phyloP scores from a whole-genome alignment of 352 stramenopile species.

The Phytophthora pluvialis region DNA sequence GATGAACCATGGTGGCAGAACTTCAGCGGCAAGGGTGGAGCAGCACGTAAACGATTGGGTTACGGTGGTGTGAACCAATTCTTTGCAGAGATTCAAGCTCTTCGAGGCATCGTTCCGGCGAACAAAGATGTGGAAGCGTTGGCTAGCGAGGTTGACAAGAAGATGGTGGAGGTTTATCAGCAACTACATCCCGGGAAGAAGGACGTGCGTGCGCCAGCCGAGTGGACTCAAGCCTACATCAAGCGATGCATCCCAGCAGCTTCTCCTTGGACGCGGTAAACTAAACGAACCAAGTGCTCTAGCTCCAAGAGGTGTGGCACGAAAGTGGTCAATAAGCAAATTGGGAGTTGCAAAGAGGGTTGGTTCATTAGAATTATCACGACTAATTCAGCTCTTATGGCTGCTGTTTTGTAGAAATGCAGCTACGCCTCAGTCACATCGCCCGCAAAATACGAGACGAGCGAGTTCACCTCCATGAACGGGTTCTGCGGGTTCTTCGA shows the following conservation, averaged over 20 bases:
- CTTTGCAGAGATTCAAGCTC: constrained; percentile 62
- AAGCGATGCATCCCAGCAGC: constrained; percentile 23
- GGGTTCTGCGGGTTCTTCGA: constrained; percentile 35
- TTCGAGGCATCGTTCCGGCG: constrained; percentile 45
- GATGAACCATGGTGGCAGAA: constrained; percentile 72
- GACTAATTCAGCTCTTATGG: constrained; percentile 6
- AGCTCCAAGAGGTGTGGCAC: not conserved
- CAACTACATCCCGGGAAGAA: constrained; percentile 70
- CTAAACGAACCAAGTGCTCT: not conserved
- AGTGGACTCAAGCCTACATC: constrained; percentile 38
- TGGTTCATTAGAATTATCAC: constrained; percentile 13
- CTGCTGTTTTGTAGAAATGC: constrained; percentile 11
- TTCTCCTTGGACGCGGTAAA: constrained; percentile 11
- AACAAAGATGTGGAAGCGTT: constrained; percentile 46
- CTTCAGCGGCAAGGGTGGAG: constrained; percentile 37
- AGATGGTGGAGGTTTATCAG: constrained; percentile 56
- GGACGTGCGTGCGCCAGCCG: constrained; percentile 25
- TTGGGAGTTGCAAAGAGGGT: not conserved
- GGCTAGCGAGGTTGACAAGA: constrained; percentile 43
- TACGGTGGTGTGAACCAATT: constrained; percentile 75
- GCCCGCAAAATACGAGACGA: constrained; percentile 47
- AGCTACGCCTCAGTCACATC: constrained; percentile 22
- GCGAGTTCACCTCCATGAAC: constrained; percentile 50
- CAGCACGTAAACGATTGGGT: constrained; percentile 51
- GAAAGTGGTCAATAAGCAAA: not conserved